These are phyloP conservation scores for Phylloporus sp. DNA, from an alignment of 1,284 basidiomycete genomes.

Conservation along the genomic window DNA sequence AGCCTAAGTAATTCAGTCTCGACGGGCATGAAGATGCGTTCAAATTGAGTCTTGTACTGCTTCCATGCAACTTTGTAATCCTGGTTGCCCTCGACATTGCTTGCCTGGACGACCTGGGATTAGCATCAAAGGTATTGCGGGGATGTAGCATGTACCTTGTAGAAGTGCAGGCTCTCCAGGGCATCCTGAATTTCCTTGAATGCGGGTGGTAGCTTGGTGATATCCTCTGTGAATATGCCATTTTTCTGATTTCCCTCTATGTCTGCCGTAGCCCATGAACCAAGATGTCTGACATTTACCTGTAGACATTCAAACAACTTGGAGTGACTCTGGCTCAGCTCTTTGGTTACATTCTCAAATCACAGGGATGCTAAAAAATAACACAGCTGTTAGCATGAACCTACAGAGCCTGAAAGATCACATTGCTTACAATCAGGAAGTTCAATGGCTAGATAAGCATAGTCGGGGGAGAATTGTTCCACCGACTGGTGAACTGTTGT, in stretches of 20 bases:
- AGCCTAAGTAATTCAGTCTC: rapidly evolving
- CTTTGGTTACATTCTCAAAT: not conserved
- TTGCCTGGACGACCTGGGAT: not conserved
- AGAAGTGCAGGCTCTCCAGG: not conserved
- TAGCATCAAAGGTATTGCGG: not conserved
- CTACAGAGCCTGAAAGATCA: not conserved
- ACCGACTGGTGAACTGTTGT: not conserved
- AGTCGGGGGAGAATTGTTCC: not conserved
- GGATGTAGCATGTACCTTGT: not conserved
- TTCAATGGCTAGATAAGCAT: not conserved
- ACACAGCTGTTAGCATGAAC: not conserved
- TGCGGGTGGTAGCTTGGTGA: not conserved
- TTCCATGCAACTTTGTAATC: not conserved
- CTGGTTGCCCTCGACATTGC: not conserved
- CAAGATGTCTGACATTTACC: not conserved
- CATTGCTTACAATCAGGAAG: not conserved
- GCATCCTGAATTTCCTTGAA: not conserved
- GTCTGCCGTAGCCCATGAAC: not conserved
- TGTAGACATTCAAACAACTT: not conserved
- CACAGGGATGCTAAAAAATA: not conserved
- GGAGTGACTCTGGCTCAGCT: not conserved
- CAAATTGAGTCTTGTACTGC: not conserved
- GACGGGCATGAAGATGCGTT: not conserved
- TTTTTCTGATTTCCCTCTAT: not conserved
- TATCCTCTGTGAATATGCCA: not conserved